phyloP scores from a whole-genome alignment of 768 basidiomycete genomes.

The Tylopilus balloui region DNA sequence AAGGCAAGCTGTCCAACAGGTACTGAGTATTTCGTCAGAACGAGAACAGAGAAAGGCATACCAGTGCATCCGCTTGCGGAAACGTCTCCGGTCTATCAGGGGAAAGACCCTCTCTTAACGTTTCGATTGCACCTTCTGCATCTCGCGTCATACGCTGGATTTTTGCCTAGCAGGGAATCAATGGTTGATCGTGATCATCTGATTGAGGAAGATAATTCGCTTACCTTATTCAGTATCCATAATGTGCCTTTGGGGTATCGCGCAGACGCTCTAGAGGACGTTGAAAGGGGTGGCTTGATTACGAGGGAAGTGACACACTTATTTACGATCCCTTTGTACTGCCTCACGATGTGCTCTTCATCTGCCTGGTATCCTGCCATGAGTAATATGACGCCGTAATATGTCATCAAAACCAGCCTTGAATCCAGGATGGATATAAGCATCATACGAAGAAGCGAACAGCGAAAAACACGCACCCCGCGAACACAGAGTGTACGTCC shows the following conservation, averaged over 20 bases:
- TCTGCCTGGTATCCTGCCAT: slow-evolving; percentile 75
- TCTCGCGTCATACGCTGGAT: slow-evolving; percentile 69
- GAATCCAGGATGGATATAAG: background rate
- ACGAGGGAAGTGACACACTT: slow-evolving; percentile 37
- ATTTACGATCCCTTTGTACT: slow-evolving; percentile 63
- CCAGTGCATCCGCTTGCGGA: slow-evolving; percentile 68
- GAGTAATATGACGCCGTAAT: slow-evolving; percentile 66
- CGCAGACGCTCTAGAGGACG: slow-evolving; percentile 40
- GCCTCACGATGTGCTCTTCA: slow-evolving; percentile 55
- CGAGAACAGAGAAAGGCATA: slow-evolving; percentile 22
- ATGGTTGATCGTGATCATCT: background rate
- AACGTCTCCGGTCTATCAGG: slow-evolving; percentile 52
- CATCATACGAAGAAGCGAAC: background rate
- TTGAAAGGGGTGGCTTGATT: background rate
- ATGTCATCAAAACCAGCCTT: slow-evolving; percentile 78
- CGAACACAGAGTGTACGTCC: slow-evolving; percentile 74
- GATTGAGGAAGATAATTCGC: slow-evolving; percentile 1
- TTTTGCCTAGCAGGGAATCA: slow-evolving; percentile 49
- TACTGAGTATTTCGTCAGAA: background rate
- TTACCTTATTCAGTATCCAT: slow-evolving; percentile 70
- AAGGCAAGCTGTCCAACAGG: slow-evolving; percentile 52
- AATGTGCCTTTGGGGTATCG: slow-evolving; percentile 64
- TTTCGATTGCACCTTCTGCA: slow-evolving; percentile 58
- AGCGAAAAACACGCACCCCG: slow-evolving; percentile 49
- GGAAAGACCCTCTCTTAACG: slow-evolving; percentile 54